Conservation (phyloP, 129 eudicot species). For the Lactuca saligna region DNA sequence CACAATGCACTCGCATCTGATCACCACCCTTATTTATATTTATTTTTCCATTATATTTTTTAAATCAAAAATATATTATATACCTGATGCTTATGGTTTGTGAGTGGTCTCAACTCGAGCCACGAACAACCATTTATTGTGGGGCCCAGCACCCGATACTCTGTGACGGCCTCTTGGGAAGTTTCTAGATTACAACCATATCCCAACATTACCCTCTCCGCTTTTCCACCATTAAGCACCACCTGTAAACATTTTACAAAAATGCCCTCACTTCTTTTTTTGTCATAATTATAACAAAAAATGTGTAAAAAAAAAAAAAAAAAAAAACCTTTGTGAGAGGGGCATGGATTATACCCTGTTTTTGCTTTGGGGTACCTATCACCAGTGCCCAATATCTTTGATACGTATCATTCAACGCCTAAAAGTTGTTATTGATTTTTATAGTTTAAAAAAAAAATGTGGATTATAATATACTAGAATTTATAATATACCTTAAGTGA, state of each 20-base stretch:
- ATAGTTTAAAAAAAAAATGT: constrained; percentile 7
- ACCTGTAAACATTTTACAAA: constrained; percentile 43
- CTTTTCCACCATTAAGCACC: constrained; percentile 71
- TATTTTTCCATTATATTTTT: not conserved
- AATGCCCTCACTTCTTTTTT: not conserved
- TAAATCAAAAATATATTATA: not conserved
- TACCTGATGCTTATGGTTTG: constrained; percentile 91
- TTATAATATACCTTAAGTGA: constrained; percentile 47
- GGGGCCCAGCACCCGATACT: constrained; percentile 90
- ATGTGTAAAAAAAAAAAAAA: constrained; percentile 4
- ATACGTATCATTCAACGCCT: constrained; percentile 69
- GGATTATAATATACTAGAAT: not conserved
- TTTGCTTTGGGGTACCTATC: constrained; percentile 81
- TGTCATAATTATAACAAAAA: not conserved
- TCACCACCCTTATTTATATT: not conserved
- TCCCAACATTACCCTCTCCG: constrained; percentile 80
- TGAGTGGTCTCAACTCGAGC: constrained; percentile 80
- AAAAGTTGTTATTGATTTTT: constrained; percentile 4
- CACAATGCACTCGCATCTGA: constrained; percentile 93
- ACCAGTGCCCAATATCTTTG: constrained; percentile 90
- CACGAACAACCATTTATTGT: constrained; percentile 92
- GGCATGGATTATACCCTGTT: constrained; percentile 72
- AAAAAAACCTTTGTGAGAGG: constrained; percentile 77
- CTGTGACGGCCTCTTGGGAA: constrained; percentile 83
- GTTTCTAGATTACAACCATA: constrained; percentile 63